Base-by-base conservation (phyloP, 2,329 filamentous ascomycete genomes). In the Chaetomium strumarium region DNA sequence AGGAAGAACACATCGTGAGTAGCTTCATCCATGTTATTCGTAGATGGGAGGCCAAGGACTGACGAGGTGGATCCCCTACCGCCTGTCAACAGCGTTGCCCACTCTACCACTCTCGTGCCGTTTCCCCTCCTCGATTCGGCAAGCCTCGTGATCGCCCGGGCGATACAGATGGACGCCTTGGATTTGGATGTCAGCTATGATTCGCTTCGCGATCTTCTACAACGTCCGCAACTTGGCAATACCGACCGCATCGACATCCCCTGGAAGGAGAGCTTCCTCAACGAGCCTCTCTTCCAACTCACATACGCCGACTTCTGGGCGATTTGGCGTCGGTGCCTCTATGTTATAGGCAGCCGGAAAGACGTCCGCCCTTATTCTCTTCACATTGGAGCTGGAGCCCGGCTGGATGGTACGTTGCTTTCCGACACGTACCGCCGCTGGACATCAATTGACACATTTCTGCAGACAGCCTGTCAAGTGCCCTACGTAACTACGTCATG, bases 401-500 rank as follows among this genome's bases (percentile, higher is more conserved):
- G 39, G 12, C 51, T 55, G 13, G 52, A 55, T 51, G 14, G 52
- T 55, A 55, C n/a, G 24, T 55, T 51, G n/a, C 52, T 51, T 6
- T 9, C 13, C n/a, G 48, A 51, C 17, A 51, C 33, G 14, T 13
- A 47, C 39, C 14, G 34, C 39, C 39, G 24, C 48, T n/a, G n/a
- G n/a, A n/a, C n/a, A n/a, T 20, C 19, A 40, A 46, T 41, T 53
- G 17, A 50, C 40, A 24, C 17, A n/a, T 46, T 11, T 38, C n/a
- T 42, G 36, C 16, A 55, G 52, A 55, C 5, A 44, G 42, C 11
- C 33, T 51, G 24, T 47, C 33, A 44, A 44, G 47, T 46, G 47
- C 52, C 43, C 48, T 55, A 44, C 42, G 33, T 47, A 51, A 55
- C 52, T 55, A 55, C 14, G 17, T 55, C 12, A 55, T 55, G 13